Conservation (phyloP, 2,329 filamentous ascomycete species). For the Tolypocladium endophyticum region DNA sequence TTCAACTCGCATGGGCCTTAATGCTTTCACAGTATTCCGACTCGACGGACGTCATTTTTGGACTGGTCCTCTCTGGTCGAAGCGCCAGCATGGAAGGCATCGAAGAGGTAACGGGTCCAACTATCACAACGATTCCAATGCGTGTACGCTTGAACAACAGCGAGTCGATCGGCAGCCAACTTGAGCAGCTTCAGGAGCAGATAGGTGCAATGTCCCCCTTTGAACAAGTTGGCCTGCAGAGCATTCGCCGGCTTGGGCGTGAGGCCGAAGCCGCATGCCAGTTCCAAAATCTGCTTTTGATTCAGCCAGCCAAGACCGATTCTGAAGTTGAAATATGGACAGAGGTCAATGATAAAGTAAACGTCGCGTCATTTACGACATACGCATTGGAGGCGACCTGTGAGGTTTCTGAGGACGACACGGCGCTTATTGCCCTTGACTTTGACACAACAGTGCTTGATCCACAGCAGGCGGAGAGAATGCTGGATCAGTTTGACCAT, state of each 20-base stretch:
- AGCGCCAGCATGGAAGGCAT: slow-evolving; percentile 1
- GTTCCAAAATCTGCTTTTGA: slow-evolving; percentile 24
- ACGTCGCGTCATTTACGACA: slow-evolving; percentile 1
- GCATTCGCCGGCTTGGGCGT: slow-evolving; percentile 41
- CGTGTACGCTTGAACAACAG: background rate
- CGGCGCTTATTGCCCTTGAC: background rate
- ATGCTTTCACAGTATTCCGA: background rate
- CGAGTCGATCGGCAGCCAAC: background rate
- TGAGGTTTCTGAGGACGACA: background rate
- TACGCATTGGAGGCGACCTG: slow-evolving; percentile 3
- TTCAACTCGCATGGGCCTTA: slow-evolving; percentile 1
- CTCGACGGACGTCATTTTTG: background rate
- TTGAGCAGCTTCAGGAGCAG: background rate
- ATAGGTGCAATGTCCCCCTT: background rate
- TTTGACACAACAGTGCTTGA: background rate
- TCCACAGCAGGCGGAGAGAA: background rate
- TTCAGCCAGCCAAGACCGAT: background rate
- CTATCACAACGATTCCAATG: slow-evolving; percentile 2
- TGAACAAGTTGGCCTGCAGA: slow-evolving; percentile 47
- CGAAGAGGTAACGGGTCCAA: slow-evolving; percentile 2
- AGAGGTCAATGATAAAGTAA: background rate
- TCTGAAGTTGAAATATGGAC: background rate
- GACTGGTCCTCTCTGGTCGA: slow-evolving; percentile 2
- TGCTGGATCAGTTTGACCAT: slow-evolving; percentile 1
- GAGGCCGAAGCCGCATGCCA: slow-evolving; percentile 42